phyloP scores from a whole-genome alignment of 139 green algal genomes.

The Trebouxia sp. region DNA sequence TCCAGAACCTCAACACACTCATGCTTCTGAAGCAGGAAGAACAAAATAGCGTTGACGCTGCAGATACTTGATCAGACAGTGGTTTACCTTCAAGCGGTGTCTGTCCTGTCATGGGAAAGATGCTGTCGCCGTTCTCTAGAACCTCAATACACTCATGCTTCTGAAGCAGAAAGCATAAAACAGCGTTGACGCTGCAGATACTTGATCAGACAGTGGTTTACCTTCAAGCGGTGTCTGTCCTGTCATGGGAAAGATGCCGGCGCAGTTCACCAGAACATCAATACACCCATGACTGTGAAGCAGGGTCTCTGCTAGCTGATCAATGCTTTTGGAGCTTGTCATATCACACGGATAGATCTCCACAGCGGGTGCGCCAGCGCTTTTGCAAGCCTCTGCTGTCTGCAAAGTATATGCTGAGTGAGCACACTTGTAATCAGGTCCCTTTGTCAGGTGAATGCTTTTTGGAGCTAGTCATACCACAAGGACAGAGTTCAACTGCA shows the following conservation, averaged over 20 bases:
- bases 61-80: no score
- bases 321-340: slow-evolving; percentile 15
- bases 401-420: no score
- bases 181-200: no score
- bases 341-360: slow-evolving; percentile 6
- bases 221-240: slow-evolving; percentile 5
- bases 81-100: no score
- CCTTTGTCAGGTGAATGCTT: no score
- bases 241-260: neutral
- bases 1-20: no score
- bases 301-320: neutral
- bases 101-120: no score
- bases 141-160: slow-evolving; percentile 6
- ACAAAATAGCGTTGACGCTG: no score
- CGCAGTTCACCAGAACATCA: slow-evolving; percentile 10
- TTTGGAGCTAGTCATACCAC: neutral
- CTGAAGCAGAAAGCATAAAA: no score
- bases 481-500: neutral
- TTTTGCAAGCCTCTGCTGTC: slow-evolving; percentile 6
- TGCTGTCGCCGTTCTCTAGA: neutral
- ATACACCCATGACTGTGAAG: neutral
- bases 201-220: no score
- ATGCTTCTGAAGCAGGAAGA: no score
- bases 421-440: no score
- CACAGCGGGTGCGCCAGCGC: neutral